Evolutionary conservation across 176 grass and related monocot genomes (phyloP).

Genomic region (Lolium perenne): DNA sequence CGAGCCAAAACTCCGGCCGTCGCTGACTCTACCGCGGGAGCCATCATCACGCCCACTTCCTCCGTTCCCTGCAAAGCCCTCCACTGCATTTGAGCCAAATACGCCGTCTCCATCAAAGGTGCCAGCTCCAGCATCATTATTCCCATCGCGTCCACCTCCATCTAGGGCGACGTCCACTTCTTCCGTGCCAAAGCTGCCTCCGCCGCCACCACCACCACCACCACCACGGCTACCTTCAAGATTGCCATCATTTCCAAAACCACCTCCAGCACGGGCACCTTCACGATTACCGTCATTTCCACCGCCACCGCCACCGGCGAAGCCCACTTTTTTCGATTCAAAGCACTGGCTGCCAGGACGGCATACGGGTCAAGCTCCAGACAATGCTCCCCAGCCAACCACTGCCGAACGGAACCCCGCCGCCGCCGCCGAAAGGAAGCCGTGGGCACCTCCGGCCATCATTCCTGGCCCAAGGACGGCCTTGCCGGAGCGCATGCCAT

Average conservation of each 20-base stretch:
- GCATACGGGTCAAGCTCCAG: not conserved
- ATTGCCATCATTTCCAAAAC: not conserved
- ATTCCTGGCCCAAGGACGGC: not conserved
- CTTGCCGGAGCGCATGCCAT: not conserved
- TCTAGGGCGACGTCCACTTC: not conserved
- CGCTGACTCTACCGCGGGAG: not conserved
- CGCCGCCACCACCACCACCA: not conserved
- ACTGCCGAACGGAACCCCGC: not conserved
- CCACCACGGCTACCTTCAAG: not conserved
- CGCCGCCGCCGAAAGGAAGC: not conserved
- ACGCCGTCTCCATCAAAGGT: not conserved
- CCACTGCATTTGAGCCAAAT: not conserved
- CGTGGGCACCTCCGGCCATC: not conserved
- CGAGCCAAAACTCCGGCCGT: not conserved
- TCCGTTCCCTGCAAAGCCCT: not conserved
- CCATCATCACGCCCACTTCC: not conserved
- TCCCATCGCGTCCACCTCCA: not conserved
- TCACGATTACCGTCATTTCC: constrained; percentile 5
- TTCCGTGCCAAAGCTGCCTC: not conserved
- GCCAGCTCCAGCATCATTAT: not conserved
- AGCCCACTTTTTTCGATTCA: not conserved
- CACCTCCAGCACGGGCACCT: not conserved
- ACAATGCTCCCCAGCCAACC: not conserved
- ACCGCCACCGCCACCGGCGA: not conserved
- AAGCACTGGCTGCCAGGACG: not conserved